These are phyloP conservation scores for Trichoderma afroharzianum DNA, from an alignment of 2,329 filamentous ascomycete genomes.

Conservation along the genomic window DNA sequence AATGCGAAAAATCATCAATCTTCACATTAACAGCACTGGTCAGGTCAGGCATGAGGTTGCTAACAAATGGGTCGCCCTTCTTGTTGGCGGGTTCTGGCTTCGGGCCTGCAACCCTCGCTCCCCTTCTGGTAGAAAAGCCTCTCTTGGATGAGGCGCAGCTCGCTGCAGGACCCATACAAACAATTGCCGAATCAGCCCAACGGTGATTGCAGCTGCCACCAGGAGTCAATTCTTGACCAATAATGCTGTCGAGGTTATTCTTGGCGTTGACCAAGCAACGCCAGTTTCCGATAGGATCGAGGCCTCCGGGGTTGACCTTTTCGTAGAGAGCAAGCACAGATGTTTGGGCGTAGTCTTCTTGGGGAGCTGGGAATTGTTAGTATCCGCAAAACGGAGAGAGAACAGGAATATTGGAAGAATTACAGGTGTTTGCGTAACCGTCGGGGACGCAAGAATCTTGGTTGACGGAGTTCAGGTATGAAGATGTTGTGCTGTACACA, in stretches of 20 bases:
- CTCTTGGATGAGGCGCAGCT: background rate
- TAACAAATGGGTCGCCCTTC: background rate
- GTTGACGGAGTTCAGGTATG: background rate
- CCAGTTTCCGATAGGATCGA: background rate
- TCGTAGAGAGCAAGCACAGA: background rate
- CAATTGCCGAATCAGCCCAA: background rate
- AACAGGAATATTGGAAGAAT: background rate
- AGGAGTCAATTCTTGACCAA: background rate
- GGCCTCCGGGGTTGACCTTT: background rate
- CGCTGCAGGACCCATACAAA: background rate
- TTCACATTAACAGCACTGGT: background rate
- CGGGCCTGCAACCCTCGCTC: background rate
- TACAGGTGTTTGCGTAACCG: background rate
- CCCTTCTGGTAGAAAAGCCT: background rate
- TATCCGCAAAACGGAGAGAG: background rate
- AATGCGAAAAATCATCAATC: background rate
- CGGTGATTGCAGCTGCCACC: background rate
- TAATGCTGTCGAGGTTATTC: background rate
- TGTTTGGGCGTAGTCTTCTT: background rate
- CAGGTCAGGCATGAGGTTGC: background rate
- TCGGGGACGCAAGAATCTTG: background rate
- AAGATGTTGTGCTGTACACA: background rate
- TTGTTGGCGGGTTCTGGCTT: background rate
- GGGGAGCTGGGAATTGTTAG: background rate
- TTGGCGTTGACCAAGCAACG: background rate